Evolutionary conservation across 1,284 basidiomycete genomes (phyloP).

Genomic region (Sutorius eximius): DNA sequence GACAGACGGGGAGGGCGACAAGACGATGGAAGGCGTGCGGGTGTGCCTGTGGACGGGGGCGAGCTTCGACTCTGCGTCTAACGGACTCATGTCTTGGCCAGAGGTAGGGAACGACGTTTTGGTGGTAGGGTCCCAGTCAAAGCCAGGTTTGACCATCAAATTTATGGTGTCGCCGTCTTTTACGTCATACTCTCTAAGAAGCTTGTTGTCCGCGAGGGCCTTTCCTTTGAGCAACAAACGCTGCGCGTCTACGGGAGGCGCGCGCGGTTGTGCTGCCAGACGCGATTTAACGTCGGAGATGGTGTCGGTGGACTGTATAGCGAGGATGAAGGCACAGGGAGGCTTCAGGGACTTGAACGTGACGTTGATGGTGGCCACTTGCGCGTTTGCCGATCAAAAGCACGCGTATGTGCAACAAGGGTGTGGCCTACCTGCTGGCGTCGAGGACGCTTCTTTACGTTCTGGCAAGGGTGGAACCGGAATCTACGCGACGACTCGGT

Average conservation of each 20-base stretch:
- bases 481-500: slow-evolving; percentile 42
- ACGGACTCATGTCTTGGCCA: slow-evolving; percentile 19
- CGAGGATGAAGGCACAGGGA: slow-evolving; percentile 68
- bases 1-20: slow-evolving; percentile 68
- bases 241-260: slow-evolving; percentile 74
- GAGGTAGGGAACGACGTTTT: slow-evolving; percentile 28
- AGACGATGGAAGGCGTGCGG: slow-evolving; percentile 71
- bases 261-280: slow-evolving; percentile 60
- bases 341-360: slow-evolving; percentile 91
- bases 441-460: slow-evolving; percentile 39
- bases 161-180: slow-evolving; percentile 79
- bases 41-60: slow-evolving; percentile 43
- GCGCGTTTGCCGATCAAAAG: slow-evolving; percentile 12
- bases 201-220: slow-evolving; percentile 80
- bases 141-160: slow-evolving; percentile 79
- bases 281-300: slow-evolving; percentile 76
- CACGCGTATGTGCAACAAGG: slow-evolving; percentile 2
- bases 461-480: slow-evolving; percentile 59
- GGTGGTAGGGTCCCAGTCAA: slow-evolving; percentile 60
- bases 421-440: slow-evolving; percentile 38
- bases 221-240: slow-evolving; percentile 90
- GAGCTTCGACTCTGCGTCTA: slow-evolving; percentile 25
- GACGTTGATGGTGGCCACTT: slow-evolving; percentile 58
- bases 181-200: slow-evolving; percentile 85
- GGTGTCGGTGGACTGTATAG: slow-evolving; percentile 73